Evolutionary conservation across 441 rosid species (phyloP).

Genomic region (Adansonia rubrostipa): DNA sequence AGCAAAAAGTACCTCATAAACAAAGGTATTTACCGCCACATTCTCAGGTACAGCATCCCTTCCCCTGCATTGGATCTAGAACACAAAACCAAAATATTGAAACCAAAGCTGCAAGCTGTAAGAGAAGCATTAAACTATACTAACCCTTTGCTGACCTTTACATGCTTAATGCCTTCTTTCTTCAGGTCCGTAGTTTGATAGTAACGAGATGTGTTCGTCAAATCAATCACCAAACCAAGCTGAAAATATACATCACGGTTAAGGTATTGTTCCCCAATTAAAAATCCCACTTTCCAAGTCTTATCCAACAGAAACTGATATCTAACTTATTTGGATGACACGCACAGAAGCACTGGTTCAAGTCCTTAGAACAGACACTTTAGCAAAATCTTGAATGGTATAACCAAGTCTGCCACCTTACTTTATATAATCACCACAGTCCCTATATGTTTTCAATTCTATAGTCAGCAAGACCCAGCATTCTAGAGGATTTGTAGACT

Average conservation of each 20-base stretch:
- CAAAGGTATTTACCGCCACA: constrained; percentile 80
- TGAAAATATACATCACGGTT: constrained; percentile 36
- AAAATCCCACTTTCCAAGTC: not conserved
- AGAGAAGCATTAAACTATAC: constrained; percentile 13
- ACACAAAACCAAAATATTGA: constrained; percentile 25
- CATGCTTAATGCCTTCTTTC: constrained; percentile 90
- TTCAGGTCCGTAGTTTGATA: constrained; percentile 78
- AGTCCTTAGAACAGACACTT: not conserved
- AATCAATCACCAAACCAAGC: constrained; percentile 98
- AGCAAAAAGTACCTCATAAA: constrained; percentile 70
- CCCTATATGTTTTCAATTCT: not conserved
- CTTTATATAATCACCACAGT: constrained; percentile 3
- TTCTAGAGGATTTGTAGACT: not conserved
- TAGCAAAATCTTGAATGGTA: not conserved
- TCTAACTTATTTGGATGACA: not conserved
- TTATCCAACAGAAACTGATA: not conserved
- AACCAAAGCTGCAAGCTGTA: not conserved
- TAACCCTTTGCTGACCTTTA: constrained; percentile 60
- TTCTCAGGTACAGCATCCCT: constrained; percentile 93
- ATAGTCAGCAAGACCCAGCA: not conserved
- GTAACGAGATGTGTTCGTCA: constrained; percentile 94
- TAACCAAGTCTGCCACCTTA: not conserved
- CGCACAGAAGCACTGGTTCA: not conserved
- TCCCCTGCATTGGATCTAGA: constrained; percentile 91
- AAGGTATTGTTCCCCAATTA: not conserved